Evolutionary conservation across 495 filamentous ascomycete genomes (phyloP).

Genomic region (Acidomyces sp.): DNA sequence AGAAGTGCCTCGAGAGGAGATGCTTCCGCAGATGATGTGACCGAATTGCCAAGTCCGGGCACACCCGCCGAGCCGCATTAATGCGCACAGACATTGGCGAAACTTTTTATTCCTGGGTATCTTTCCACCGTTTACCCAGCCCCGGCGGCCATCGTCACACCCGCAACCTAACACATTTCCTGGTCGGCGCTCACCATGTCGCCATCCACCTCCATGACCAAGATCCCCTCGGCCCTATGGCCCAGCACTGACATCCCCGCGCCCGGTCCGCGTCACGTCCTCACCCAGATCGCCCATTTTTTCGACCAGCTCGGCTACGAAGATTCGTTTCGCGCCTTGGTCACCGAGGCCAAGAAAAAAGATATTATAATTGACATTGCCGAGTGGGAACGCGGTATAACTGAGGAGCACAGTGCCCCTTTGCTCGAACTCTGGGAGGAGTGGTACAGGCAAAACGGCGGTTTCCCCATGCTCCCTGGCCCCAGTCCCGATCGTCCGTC

Average conservation of each 20-base stretch:
- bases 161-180: background rate
- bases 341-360: conserved; percentile 6
- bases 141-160: background rate
- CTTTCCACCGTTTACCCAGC: too few species aligned
- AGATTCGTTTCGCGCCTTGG: conserved; percentile 4
- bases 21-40: too few species aligned
- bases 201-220: too few species aligned
- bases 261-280: conserved; percentile 3
- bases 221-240: background rate
- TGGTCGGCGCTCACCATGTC: background rate
- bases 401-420: background rate
- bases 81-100: too few species aligned
- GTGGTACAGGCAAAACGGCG: conserved; percentile 1
- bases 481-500: too few species aligned
- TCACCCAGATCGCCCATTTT: conserved; percentile 11
- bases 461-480: conserved; percentile 1
- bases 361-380: background rate
- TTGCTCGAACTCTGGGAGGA: conserved; percentile 9
- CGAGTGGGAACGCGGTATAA: conserved; percentile 1
- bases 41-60: too few species aligned
- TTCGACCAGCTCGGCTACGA: conserved; percentile 8
- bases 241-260: background rate
- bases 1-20: too few species aligned
- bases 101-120: too few species aligned
- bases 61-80: too few species aligned